phyloP scores from a whole-genome alignment of 1,139 yeast genomes.

The Diutina rugosa region DNA sequence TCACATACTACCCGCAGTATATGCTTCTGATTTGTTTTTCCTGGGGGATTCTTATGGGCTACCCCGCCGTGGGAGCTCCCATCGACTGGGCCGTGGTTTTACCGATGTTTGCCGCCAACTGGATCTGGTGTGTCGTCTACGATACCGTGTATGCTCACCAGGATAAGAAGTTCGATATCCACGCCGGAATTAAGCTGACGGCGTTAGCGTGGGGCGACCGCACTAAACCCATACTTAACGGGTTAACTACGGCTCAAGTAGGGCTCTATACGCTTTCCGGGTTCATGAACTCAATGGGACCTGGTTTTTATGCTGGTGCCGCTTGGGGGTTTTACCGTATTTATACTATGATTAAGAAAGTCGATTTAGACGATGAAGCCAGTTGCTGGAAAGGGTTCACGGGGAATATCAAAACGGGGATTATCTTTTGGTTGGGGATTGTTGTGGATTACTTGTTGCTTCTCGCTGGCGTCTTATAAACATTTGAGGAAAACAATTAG shows the following conservation, averaged over 20 bases:
- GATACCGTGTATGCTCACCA: constrained; percentile 98
- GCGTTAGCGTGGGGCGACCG: constrained; percentile 87
- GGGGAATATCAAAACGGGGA: constrained; percentile 72
- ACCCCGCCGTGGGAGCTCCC: constrained; percentile 85
- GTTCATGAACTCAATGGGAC: constrained; percentile 71
- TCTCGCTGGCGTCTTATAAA: constrained; percentile 28
- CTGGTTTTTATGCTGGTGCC: constrained; percentile 62
- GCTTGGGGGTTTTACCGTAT: constrained; percentile 59
- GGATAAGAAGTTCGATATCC: constrained; percentile 75
- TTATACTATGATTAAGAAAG: constrained; percentile 51
- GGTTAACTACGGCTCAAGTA: constrained; percentile 55
- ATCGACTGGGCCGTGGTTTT: constrained; percentile 63
- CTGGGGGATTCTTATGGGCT: constrained; percentile 93
- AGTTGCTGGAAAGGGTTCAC: constrained; percentile 76
- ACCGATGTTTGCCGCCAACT: constrained; percentile 66
- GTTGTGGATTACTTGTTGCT: constrained; percentile 55
- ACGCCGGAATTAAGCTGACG: constrained; percentile 88
- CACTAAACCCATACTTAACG: constrained; percentile 56
- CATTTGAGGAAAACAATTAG: too few relatives aligned
- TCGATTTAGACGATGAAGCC: constrained; percentile 65
- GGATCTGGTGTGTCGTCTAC: constrained; percentile 89
- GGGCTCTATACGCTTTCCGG: constrained; percentile 61
- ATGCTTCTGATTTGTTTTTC: constrained; percentile 73
- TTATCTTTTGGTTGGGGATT: constrained; percentile 66
- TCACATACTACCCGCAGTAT: constrained; percentile 90